A percentile compares a stretch with the other conserved stretches of the same genome.
phyloP scores from a whole-genome alignment of 2,329 filamentous ascomycete species.

The Aspergillus tanneri region DNA sequence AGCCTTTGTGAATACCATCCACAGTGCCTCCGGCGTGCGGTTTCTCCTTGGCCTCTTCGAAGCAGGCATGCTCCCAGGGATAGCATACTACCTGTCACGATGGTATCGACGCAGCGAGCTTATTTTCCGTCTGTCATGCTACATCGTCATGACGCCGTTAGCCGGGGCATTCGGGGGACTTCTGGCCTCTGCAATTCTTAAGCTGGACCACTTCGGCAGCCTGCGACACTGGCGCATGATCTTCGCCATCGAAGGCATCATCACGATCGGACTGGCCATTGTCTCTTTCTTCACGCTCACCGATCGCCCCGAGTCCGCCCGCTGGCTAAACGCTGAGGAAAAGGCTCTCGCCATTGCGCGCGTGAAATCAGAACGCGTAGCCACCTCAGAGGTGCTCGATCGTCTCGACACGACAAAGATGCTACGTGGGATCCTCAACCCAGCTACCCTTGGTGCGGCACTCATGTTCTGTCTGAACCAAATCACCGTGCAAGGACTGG shows the following conservation, averaged over 20 bases:
- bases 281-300: slow-evolving; percentile 65
- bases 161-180: slow-evolving; percentile 71
- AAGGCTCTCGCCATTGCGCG: slow-evolving; percentile 66
- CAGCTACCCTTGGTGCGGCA: slow-evolving; percentile 57
- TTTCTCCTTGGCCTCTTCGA: slow-evolving; percentile 62
- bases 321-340: slow-evolving; percentile 65
- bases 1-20: background rate
- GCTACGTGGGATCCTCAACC: slow-evolving; percentile 62
- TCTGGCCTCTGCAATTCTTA: slow-evolving; percentile 63
- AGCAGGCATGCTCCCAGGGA: slow-evolving; percentile 71
- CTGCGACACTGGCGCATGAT: slow-evolving; percentile 67
- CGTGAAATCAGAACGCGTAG: slow-evolving; percentile 67
- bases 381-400: slow-evolving; percentile 62
- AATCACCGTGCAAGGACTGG: slow-evolving; percentile 69
- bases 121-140: slow-evolving; percentile 65
- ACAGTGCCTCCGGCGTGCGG: slow-evolving; percentile 1
- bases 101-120: slow-evolving; percentile 72
- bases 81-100: slow-evolving; percentile 69
- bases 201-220: slow-evolving; percentile 57
- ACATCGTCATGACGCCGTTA: slow-evolving; percentile 69
- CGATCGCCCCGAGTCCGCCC: slow-evolving; percentile 66
- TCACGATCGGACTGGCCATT: slow-evolving; percentile 58
- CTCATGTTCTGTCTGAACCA: slow-evolving; percentile 65
- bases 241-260: slow-evolving; percentile 69
- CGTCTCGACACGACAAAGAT: slow-evolving; percentile 61